Evolutionary conservation across 257 asterid species (phyloP).

Genomic region (Handroanthus guayacan): DNA sequence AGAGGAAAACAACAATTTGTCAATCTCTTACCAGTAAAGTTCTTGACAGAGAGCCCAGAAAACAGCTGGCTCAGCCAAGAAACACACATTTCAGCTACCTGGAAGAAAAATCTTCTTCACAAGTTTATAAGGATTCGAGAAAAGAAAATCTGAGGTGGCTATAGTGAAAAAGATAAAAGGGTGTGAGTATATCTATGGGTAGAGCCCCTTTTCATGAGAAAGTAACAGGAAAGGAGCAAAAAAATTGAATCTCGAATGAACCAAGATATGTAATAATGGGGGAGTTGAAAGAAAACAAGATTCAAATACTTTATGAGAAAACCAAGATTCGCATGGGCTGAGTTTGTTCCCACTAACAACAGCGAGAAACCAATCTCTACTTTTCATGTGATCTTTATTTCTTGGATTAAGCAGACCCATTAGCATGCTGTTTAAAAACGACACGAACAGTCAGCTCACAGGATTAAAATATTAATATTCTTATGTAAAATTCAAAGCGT

Average conservation of each 20-base stretch:
- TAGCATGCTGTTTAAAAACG: constrained; percentile 34
- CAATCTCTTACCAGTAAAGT: constrained; percentile 45
- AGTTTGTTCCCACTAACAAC: constrained; percentile 54
- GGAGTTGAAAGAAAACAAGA: constrained; percentile 52
- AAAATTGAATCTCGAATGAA: constrained; percentile 49
- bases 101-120: constrained; percentile 29
- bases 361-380: constrained; percentile 41
- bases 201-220: constrained; percentile 45
- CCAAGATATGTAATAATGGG: constrained; percentile 46
- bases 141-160: constrained; percentile 50
- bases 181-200: constrained; percentile 22
- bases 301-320: constrained; percentile 55
- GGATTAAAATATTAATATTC: constrained; percentile 34
- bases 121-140: constrained; percentile 24
- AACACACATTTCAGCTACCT: constrained; percentile 57
- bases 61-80: constrained; percentile 47
- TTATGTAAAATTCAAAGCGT: constrained; percentile 37
- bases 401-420: constrained; percentile 41
- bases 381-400: constrained; percentile 40
- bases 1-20: constrained; percentile 28
- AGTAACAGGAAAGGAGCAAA: constrained; percentile 28
- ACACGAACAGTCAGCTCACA: constrained; percentile 28
- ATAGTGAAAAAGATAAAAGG: constrained; percentile 32
- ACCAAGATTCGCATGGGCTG: constrained; percentile 62
- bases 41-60: constrained; percentile 37